Conservation (phyloP, 169 alveolate genomes). For the Haemoproteus tartakovskyi region DNA sequence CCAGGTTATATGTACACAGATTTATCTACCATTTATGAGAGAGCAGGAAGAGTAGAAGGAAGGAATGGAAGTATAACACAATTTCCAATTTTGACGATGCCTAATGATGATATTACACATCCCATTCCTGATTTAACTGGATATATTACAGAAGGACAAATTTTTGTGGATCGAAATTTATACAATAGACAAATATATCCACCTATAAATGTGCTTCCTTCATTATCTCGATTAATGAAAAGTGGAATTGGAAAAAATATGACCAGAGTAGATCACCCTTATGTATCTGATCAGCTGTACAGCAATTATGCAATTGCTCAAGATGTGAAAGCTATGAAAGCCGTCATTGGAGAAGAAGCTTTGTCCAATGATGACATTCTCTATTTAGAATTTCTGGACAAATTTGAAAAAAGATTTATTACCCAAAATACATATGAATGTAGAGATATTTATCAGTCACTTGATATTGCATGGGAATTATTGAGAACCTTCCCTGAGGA, state of each 20-base stretch:
- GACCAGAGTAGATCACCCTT: slow-evolving; percentile 99
- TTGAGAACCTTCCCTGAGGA: slow-evolving; percentile 98
- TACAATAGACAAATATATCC: slow-evolving; percentile 97
- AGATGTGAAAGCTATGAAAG: slow-evolving; percentile 99
- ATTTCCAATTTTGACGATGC: slow-evolving; percentile 99
- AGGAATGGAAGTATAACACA: slow-evolving; percentile 96
- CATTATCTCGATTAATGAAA: slow-evolving; percentile 98
- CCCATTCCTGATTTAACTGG: slow-evolving; percentile 99
- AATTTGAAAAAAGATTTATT: slow-evolving; percentile 96
- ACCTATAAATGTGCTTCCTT: slow-evolving; percentile 97
- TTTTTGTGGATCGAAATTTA: slow-evolving; percentile 97
- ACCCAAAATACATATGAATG: slow-evolving; percentile 97
- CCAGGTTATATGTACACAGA: slow-evolving; percentile 99
- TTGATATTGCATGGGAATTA: slow-evolving; percentile 98
- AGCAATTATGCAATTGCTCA: slow-evolving; percentile 99
- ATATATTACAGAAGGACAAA: slow-evolving; percentile 98
- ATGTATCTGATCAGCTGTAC: slow-evolving; percentile 98
- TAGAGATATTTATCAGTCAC: slow-evolving; percentile 95
- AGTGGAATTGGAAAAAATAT: slow-evolving; percentile 98
- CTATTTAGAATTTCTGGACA: slow-evolving; percentile 97
- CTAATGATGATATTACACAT: slow-evolving; percentile 99
- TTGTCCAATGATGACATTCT: slow-evolving; percentile 95
- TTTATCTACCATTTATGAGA: slow-evolving; percentile 97
- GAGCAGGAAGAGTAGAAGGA: slow-evolving; percentile 99
- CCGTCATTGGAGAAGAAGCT: slow-evolving; percentile 99